Evolutionary conservation across 352 stramenopile genomes (phyloP), one percentile per base, ranked within the genome.

Genomic region (Globisporangium canariense): DNA sequence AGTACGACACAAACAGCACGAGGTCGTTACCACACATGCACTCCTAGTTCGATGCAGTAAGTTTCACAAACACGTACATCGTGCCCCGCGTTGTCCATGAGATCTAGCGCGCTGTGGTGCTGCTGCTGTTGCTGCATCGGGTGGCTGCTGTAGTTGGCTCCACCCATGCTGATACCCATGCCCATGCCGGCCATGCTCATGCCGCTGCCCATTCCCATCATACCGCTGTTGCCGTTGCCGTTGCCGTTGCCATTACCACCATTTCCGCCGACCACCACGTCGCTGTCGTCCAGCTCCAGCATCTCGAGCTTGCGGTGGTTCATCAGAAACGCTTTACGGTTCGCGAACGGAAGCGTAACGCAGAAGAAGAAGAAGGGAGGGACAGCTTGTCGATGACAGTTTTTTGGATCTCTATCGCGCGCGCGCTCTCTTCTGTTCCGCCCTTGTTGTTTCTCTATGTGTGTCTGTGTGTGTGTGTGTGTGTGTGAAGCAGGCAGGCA

Each of bases 231-330:
- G 10, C 45, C 45, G 41, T 47, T 47, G 10, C 45, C 45, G 41
- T 47, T 47, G 32, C 30, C 22, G 25, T 28, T 28, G 7, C 32
- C 32, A 36, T 8, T 36, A 18, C 18, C 32, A n/a, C 64, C 46
- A 79, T 65, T 28, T 28, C 25, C 25, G 11, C 65, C 64, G 18
- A 65, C 69, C 59, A 77, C 66, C n/a, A 76, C 68, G 16, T 75
- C 73, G 46, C 43, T 73, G 16, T 80, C 75, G n/a, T 80, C 73
- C 4, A 83, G 52, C 49, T 62, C 70, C 22, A 83, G 47, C 67
- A 93, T 85, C 66, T 90, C 84, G 51, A 93, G 58, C 64, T 86
- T 89, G 59, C 83, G 81, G 67, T 83, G 81, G 67, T 83, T 91
- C 82, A 91, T 93, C 41, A 69, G 38, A 56, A 68, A 68, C 52